Conservation (phyloP, 2,329 filamentous ascomycete genomes). For the Reticulascus tulasneorum region DNA sequence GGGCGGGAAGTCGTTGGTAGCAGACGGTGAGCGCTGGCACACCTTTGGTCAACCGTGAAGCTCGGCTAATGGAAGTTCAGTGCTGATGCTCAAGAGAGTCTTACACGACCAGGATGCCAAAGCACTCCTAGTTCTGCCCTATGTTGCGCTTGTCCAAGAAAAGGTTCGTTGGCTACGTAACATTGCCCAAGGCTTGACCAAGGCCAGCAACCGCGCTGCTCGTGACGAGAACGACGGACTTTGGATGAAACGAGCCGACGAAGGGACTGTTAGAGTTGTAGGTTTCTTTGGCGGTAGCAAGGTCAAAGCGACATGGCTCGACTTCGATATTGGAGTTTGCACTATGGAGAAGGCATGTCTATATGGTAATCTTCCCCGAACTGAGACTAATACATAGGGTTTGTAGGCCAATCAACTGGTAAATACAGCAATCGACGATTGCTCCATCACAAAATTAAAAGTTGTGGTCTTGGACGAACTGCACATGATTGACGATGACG, state of each 20-base stretch:
- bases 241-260: slow-evolving; percentile 52
- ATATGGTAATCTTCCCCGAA: not conserved
- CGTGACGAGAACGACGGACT: slow-evolving; percentile 34
- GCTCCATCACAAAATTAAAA: slow-evolving; percentile 58
- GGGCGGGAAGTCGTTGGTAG: slow-evolving; percentile 73
- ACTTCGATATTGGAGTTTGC: slow-evolving; percentile 75
- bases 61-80: slow-evolving; percentile 23
- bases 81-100: slow-evolving; percentile 69
- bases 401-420: slow-evolving; percentile 67
- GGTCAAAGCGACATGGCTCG: slow-evolving; percentile 61
- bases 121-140: slow-evolving; percentile 69
- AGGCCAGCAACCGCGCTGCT: slow-evolving; percentile 27
- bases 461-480: slow-evolving; percentile 72
- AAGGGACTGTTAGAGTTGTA: slow-evolving; percentile 59
- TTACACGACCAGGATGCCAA: slow-evolving; percentile 62
- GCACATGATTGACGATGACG: slow-evolving; percentile 78
- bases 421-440: slow-evolving; percentile 70
- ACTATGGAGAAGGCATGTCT: slow-evolving; percentile 65
- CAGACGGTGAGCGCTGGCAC: slow-evolving; percentile 40
- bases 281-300: slow-evolving; percentile 75
- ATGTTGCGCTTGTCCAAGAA: slow-evolving; percentile 76
- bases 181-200: slow-evolving; percentile 57
- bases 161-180: slow-evolving; percentile 71
- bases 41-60: not conserved
- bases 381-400: no score